Percentiles rank a stretch among this genome's conserved stretches.
phyloP scores from a whole-genome alignment of 164 flowering plant genomes.

The Piper betle region DNA sequence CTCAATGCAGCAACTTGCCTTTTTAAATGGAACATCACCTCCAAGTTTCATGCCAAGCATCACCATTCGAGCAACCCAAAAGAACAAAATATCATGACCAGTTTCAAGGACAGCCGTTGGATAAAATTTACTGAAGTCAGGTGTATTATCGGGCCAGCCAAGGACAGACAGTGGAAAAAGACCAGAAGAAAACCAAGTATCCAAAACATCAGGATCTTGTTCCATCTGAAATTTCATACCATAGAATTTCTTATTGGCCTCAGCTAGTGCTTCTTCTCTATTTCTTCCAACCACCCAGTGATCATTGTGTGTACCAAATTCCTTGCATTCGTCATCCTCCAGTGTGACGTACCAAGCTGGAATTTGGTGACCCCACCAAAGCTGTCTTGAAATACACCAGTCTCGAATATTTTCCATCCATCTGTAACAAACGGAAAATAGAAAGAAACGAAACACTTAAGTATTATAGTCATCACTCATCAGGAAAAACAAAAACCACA shows the following conservation, averaged over 20 bases:
- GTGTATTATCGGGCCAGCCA: conserved; percentile 93
- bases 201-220: conserved; percentile 96
- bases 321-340: conserved; percentile 65
- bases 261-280: conserved; percentile 53
- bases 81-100: conserved; percentile 93
- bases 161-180: conserved; percentile 83
- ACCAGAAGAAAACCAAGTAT: conserved; percentile 95
- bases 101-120: conserved; percentile 95
- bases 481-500: background rate
- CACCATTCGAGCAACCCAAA: conserved; percentile 99
- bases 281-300: conserved; percentile 90
- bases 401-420: conserved; percentile 95
- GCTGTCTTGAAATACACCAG: conserved; percentile 98
- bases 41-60: conserved; percentile 80
- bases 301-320: conserved; percentile 61
- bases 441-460: background rate
- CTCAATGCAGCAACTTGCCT: conserved; percentile 25
- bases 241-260: conserved; percentile 37
- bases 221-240: conserved; percentile 59
- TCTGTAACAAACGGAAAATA: conserved; percentile 27
- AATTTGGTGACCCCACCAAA: conserved; percentile 99
- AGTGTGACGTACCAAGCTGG: conserved; percentile 93
- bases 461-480: background rate
- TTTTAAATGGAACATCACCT: conserved; percentile 89
- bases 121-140: conserved; percentile 72